A percentile compares a stretch with the other conserved stretches of the same genome.
phyloP scores from a whole-genome alignment of 139 green algal genomes.

The Edaphochlamys debaryana region DNA sequence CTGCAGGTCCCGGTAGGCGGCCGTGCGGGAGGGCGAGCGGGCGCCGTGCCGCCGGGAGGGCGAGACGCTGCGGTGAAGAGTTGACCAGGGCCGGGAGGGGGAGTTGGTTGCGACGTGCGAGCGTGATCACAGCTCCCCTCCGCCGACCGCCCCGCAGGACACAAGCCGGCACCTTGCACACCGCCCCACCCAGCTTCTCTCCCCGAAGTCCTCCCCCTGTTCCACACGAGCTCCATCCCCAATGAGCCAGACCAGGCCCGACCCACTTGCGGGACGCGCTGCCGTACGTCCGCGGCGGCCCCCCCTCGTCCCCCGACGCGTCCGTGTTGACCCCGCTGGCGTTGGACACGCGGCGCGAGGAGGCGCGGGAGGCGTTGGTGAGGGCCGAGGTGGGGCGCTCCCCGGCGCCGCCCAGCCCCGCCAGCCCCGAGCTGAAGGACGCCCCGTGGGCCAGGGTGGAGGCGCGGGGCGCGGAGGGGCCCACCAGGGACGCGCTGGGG shows the following conservation, averaged over 20 bases:
- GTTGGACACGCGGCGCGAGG: conserved; percentile 21
- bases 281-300: neutral
- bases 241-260: no score
- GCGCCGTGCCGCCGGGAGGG: neutral
- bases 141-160: no score
- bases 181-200: no score
- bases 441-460: neutral
- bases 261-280: no score
- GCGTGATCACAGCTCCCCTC: no score
- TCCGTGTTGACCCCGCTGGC: conserved; percentile 20
- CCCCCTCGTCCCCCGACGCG: conserved; percentile 10
- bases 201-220: neutral
- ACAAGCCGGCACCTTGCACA: no score
- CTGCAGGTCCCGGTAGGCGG: conserved; percentile 3
- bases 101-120: neutral
- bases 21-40: neutral
- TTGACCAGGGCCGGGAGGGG: no score
- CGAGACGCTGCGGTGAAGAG: no score
- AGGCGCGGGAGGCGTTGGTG: neutral
- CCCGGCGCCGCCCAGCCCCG: neutral
- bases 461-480: no score
- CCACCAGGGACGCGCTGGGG: no score
- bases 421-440: neutral
- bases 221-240: neutral
- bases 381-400: conserved; percentile 12